Base-by-base conservation (phyloP, 129 eudicot species). In the Tagetes erecta region DNA sequence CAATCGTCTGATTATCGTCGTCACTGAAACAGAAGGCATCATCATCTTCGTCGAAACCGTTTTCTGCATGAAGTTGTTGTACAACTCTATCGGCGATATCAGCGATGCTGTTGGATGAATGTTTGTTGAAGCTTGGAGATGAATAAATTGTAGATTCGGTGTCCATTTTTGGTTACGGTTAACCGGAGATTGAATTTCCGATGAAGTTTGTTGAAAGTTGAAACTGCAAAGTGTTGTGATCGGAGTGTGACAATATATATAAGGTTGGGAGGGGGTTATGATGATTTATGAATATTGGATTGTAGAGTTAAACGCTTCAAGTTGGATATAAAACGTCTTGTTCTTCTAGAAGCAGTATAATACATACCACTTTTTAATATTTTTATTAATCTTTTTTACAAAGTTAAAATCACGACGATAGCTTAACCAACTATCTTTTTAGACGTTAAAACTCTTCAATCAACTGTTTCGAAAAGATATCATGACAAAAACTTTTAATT, bases 31-130 rank as follows among this genome's bases (percentile, higher is more conserved):
- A 14, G 63, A 46, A 65, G 10, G 27, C 27, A 20, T 39, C 9
- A 14, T 75, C 78, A 2, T 83, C 80, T 30, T 42, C 30, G 67
- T 59, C 2, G 14, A 76, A 49, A 3, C 56, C 13, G 5, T 76
- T 77, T 0, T 85, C 77, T 2, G 41, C 12, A 7, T 52, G 70
- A 62, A 86, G 76, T 51, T 89, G 85, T 0, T 71, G 40, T 11
- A 86, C 88, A 4, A 88, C 97, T 40, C 97, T 75, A 41, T 83
- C 88, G 0, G 97, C 95, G 27, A 91, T 83, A 34, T 81, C 66
- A 1, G 87, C 76, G 49, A 84, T 78, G 5, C 33, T 68, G 38
- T 55, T 49, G 3, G 85, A 81, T 5, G 92, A 86, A 68, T 86
- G 76, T 70, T 60, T 73, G 80, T 56, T 82, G 85, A 91, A 91